phyloP scores from a whole-genome alignment of 164 flowering plant species.

The Euptelea pleiosperma region DNA sequence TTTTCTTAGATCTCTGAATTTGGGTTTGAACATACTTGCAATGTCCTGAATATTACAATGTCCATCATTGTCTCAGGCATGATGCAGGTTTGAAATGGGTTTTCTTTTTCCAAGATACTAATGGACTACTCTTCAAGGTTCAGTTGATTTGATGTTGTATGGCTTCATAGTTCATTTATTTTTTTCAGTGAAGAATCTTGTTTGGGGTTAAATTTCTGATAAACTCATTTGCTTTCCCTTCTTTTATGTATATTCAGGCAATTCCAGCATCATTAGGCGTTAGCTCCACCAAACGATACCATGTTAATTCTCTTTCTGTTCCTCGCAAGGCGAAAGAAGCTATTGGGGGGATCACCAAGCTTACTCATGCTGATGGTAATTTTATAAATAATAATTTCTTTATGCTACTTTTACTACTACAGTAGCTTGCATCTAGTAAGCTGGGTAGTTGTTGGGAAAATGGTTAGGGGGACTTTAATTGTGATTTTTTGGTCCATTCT shows the following conservation, averaged over 20 bases:
- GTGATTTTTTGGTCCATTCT: too few relatives aligned
- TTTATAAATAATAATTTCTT: background rate
- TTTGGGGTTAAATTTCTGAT: constrained; percentile 2
- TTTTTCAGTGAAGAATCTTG: constrained; percentile 5
- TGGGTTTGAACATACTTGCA: too few relatives aligned
- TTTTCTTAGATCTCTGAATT: too few relatives aligned
- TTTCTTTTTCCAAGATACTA: constrained; percentile 97
- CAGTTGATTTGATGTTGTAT: constrained; percentile 5
- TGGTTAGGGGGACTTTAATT: too few relatives aligned
- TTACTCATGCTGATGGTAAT: constrained; percentile 92
- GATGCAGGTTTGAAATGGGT: constrained; percentile 92
- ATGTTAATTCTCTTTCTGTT: constrained; percentile 97
- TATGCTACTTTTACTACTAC: background rate
- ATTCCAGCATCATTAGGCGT: constrained; percentile 97
- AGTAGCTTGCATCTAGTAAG: background rate
- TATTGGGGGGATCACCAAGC: constrained; percentile 94
- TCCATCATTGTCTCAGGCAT: constrained; percentile 44
- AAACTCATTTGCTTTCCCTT: constrained; percentile 5
- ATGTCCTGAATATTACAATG: background rate
- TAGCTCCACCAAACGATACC: constrained; percentile 66
- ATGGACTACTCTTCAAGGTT: constrained; percentile 96
- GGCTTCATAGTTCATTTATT: background rate
- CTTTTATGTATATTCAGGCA: constrained; percentile 44
- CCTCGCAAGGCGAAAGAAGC: constrained; percentile 99
- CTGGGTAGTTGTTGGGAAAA: background rate